Percentiles rank a stretch among this genome's conserved stretches.
Evolutionary conservation across 768 basidiomycete species (phyloP).

Genomic region (Asterophora parasitica): DNA sequence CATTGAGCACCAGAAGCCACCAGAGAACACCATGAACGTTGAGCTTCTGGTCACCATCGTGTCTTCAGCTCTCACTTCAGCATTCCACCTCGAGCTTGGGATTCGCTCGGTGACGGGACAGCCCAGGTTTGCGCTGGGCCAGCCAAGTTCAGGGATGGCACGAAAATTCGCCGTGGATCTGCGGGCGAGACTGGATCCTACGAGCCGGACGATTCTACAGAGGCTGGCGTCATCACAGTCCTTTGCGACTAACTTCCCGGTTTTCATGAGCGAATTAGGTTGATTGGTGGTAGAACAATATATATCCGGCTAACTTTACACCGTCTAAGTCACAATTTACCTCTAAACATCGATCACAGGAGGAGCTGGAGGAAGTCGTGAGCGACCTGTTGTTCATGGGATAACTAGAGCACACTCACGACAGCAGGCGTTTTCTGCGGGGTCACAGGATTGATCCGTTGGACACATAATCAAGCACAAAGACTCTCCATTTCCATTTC

Average conservation of each 20-base stretch:
- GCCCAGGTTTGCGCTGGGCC: constrained; percentile 49
- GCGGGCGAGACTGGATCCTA: constrained; percentile 43
- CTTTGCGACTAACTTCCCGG: constrained; percentile 72
- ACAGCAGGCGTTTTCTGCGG: constrained; percentile 71
- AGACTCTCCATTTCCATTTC: constrained; percentile 38
- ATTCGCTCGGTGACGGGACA: constrained; percentile 50
- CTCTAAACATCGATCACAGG: constrained; percentile 34
- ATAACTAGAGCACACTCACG: constrained; percentile 45
- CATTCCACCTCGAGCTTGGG: constrained; percentile 69
- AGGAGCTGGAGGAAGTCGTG: constrained; percentile 35
- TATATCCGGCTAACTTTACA: constrained; percentile 11
- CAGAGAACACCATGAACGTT: constrained; percentile 51
- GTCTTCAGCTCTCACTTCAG: constrained; percentile 60
- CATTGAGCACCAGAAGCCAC: constrained; percentile 49
- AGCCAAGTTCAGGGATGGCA: constrained; percentile 60
- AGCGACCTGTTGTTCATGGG: background rate
- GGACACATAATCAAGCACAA: constrained; percentile 74
- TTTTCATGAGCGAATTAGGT: constrained; percentile 44
- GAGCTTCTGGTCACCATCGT: constrained; percentile 66
- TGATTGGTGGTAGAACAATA: constrained; percentile 9
- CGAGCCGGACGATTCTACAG: constrained; percentile 52
- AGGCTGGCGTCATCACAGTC: constrained; percentile 55
- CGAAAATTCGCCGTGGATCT: constrained; percentile 63
- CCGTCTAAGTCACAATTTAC: constrained; percentile 1
- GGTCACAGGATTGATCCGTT: constrained; percentile 60